Percentiles rank a stretch among this genome's conserved stretches.
phyloP scores from a whole-genome alignment of 2,329 filamentous ascomycete species.

The Neonectria neomacrospora region DNA sequence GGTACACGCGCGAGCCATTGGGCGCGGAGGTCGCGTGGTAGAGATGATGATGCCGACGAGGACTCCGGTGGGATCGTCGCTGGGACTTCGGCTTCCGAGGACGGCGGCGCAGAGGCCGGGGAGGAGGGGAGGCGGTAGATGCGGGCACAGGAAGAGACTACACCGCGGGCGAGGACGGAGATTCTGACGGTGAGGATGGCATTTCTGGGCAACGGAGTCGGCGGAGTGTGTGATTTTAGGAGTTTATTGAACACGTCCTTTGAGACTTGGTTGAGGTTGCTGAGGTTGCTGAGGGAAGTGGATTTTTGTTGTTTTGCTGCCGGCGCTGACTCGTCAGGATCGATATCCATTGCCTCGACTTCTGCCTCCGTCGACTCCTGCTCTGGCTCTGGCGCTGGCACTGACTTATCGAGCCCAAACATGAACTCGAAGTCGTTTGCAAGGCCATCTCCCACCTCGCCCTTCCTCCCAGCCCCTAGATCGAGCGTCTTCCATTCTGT shows the following conservation, averaged over 20 bases:
- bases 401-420: conserved; percentile 51
- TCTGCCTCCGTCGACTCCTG: conserved; percentile 36
- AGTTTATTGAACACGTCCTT: conserved; percentile 48
- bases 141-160: conserved; percentile 76
- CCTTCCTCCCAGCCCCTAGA: conserved; percentile 77
- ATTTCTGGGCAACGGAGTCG: conserved; percentile 46
- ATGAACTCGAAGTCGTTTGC: conserved; percentile 84
- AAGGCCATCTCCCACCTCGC: conserved; percentile 85
- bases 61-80: conserved; percentile 52
- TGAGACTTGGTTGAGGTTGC: conserved; percentile 39
- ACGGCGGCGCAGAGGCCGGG: conserved; percentile 34
- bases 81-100: conserved; percentile 57
- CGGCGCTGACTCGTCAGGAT: conserved; percentile 30
- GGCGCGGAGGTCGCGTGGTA: conserved; percentile 65
- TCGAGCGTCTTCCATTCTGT: conserved; percentile 79
- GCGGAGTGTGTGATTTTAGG: conserved; percentile 36
- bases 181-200: conserved; percentile 72
- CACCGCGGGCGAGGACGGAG: conserved; percentile 75
- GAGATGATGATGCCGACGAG: conserved; percentile 31
- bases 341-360: conserved; percentile 49
- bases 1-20: conserved; percentile 76
- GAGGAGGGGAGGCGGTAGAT: conserved; percentile 81
- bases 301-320: conserved; percentile 9
- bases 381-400: conserved; percentile 13
- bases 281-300: conserved; percentile 34